Conservation (phyloP, 768 basidiomycete genomes). For the Lyophyllum semitale region DNA sequence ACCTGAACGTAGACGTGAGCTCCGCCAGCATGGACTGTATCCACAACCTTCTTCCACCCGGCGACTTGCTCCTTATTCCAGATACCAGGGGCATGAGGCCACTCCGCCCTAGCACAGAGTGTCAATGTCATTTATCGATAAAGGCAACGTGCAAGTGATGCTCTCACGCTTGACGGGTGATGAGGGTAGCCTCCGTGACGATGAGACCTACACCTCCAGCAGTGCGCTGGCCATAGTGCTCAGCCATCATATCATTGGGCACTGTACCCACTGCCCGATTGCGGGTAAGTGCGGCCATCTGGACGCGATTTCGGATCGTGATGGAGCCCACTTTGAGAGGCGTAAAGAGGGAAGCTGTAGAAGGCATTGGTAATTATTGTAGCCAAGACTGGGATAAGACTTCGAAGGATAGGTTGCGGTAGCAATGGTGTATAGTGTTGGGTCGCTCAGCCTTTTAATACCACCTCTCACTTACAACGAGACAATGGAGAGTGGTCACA, state of each 20-base stretch:
- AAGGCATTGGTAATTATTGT: constrained; percentile 1
- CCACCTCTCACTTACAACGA: too few relatives aligned
- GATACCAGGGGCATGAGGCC: constrained; percentile 46
- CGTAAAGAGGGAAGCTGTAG: constrained; percentile 20
- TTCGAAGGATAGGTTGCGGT: neutral
- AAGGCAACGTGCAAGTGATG: too few relatives aligned
- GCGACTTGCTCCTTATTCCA: constrained; percentile 45
- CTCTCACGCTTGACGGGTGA: constrained; percentile 42
- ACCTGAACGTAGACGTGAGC: constrained; percentile 48
- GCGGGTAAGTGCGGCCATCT: constrained; percentile 38
- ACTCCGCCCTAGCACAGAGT: constrained; percentile 36
- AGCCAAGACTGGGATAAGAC: too few relatives aligned
- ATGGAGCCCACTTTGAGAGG: constrained; percentile 33
- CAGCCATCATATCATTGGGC: constrained; percentile 34
- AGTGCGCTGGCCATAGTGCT: constrained; percentile 41
- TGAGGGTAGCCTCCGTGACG: constrained; percentile 37
- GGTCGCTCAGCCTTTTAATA: neutral
- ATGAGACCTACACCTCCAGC: constrained; percentile 36
- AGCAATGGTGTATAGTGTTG: neutral
- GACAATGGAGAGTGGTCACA: too few relatives aligned
- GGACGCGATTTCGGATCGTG: constrained; percentile 31
- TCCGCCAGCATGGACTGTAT: constrained; percentile 47
- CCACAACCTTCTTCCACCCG: constrained; percentile 48
- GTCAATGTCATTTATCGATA: neutral
- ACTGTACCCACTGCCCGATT: constrained; percentile 33